Evolutionary conservation across 108 stramenopile species (phyloP), one percentile per base, ranked within the genome.

Genomic region (Nitzschia putrida): DNA sequence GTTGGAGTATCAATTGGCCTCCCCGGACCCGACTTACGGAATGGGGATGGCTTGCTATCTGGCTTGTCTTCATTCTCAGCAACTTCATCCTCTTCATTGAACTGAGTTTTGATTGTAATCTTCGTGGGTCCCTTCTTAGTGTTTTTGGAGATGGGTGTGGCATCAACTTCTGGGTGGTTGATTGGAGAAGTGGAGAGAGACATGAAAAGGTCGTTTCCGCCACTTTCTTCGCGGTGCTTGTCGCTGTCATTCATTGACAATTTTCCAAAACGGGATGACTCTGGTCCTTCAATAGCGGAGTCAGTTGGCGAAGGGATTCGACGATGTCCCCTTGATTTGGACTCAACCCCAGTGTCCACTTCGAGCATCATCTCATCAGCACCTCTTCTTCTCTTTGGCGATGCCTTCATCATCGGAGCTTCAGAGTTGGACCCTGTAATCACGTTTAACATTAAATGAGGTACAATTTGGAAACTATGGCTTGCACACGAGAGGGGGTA

Each of bases 141-240:
- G 52, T 87, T 83, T 63, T 79, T 83, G 57, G 66, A 80, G 53
- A 80, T 61, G 38, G 86, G 86, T 34, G 83, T 87, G 11, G 59
- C 69, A 39, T 80, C 83, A 53, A 81, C 54, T 57, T 68, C 57
- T n/a, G 52, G 57, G 38, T 67, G 66, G 43, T 86, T 80, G 53
- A 81, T 81, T 5, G 85, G 80, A 14, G 85, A 86, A 11, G 82
- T 83, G 7, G 85, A 86, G 14, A 85, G 61, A 7, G 78, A 66
- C 42, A 85, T 51, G 61, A 85, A 85, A 0, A 85, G 34, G 55
- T 53, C 64, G 11, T 67, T 70, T 21, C 68, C 39, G 26, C 55
- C 51, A 51, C 21, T 57, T 11, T 61, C 64, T n/a, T 55, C 59
- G 23, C 51, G 43, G 23, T 72, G 43, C 42, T 54, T 55, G 23